Percentiles rank a stretch among this genome's conserved stretches.
These are phyloP conservation scores for Leucocoprinus sp. DNA, from an alignment of 768 basidiomycete genomes.

Conservation along the genomic window DNA sequence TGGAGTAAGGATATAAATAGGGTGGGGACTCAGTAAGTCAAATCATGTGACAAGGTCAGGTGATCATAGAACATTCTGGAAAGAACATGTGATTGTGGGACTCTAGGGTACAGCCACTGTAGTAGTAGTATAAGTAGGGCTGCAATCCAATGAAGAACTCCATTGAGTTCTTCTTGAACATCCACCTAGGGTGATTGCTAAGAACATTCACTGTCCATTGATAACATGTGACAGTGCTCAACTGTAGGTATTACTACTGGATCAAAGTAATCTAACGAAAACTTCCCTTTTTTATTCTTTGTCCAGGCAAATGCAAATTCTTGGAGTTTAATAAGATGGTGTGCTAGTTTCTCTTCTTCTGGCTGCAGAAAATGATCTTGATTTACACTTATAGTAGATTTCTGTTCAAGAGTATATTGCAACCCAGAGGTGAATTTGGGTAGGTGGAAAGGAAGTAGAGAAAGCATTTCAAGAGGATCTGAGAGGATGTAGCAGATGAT, in stretches of 20 bases:
- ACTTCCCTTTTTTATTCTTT: conserved; percentile 22
- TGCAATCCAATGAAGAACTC: no score
- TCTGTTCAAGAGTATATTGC: conserved; percentile 19
- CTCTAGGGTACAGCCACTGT: no score
- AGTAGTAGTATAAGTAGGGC: no score
- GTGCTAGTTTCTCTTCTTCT: conserved; percentile 26
- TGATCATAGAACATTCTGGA: no score
- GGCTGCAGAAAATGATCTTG: conserved; percentile 23
- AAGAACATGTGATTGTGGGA: no score
- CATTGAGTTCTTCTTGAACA: no score
- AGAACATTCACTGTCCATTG: no score
- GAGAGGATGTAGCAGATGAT: conserved; percentile 22
- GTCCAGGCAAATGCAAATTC: conserved; percentile 26
- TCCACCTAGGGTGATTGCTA: no score
- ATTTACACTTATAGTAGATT: conserved; percentile 19
- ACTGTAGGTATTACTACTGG: conserved; percentile 20
- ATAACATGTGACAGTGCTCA: no score
- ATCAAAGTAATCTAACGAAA: conserved; percentile 18
- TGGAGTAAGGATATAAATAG: no score
- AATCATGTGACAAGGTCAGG: no score
- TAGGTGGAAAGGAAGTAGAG: conserved; percentile 19
- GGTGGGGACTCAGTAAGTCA: no score
- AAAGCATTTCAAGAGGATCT: conserved; percentile 25
- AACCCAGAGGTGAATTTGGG: conserved; percentile 24
- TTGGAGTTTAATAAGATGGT: conserved; percentile 24